Conservation (phyloP, 116 monocot genomes). For the Phalaenopsis hybrid region DNA sequence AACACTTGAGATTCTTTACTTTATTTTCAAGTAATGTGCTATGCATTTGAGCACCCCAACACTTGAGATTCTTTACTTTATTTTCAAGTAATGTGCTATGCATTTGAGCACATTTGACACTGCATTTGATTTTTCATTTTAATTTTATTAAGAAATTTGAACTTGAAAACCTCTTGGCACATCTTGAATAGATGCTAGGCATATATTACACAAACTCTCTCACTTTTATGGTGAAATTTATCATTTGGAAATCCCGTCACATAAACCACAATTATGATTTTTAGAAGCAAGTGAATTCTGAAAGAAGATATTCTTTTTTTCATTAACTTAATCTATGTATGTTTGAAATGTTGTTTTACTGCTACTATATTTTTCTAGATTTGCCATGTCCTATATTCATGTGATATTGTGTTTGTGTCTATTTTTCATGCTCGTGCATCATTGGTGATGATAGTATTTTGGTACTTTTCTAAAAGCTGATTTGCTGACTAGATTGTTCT, state of each 20-base stretch:
- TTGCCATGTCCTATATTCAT: too few species aligned
- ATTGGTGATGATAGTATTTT: not conserved
- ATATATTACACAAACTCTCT: not conserved
- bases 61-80: too few species aligned
- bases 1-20: too few species aligned
- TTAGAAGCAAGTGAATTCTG: not conserved
- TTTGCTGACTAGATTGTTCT: not conserved
- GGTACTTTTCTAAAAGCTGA: not conserved
- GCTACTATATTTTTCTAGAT: too few species aligned
- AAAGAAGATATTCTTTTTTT: not conserved
- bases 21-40: not conserved
- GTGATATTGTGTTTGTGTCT: too few species aligned
- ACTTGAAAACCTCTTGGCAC: not conserved
- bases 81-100: not conserved
- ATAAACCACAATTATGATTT: too few species aligned
- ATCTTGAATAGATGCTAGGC: too few species aligned
- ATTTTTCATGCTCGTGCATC: too few species aligned
- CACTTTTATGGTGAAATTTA: not conserved
- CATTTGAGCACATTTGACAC: not conserved
- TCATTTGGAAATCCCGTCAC: not conserved
- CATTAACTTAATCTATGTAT: not conserved
- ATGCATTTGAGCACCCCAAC: not conserved
- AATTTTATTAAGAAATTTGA: not conserved
- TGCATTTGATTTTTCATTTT: not conserved
- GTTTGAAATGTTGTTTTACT: not conserved